phyloP scores from a whole-genome alignment of 1,284 basidiomycete genomes.

The Trametes versicolor region DNA sequence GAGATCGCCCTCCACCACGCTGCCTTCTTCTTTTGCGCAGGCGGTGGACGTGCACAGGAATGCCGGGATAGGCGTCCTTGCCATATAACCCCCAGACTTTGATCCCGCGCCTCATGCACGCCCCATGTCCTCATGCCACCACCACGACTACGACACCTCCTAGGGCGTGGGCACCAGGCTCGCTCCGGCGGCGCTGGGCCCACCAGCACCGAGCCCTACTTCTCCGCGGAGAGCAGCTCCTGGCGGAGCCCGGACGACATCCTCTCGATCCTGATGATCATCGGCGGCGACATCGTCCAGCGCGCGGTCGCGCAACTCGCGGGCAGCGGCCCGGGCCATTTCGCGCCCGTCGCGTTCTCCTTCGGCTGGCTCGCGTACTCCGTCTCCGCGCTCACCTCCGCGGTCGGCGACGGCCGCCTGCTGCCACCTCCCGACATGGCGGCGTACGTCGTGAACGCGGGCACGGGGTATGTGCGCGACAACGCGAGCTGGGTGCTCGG shows the following conservation, averaged over 20 bases:
- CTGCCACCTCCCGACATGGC: conserved; percentile 44
- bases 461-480: conserved; percentile 40
- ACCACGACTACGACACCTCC: conserved; percentile 18
- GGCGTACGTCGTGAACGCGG: conserved; percentile 41
- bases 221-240: conserved; percentile 34
- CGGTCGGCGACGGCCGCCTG: conserved; percentile 44
- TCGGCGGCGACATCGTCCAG: conserved; percentile 49
- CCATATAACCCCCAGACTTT: not conserved
- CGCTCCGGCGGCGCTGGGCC: not conserved
- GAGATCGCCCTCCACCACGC: not conserved
- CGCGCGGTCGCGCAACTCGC: conserved; percentile 46
- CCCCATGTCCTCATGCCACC: conserved; percentile 21
- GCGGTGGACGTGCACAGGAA: not conserved
- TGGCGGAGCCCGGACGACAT: conserved; percentile 46
- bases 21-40: not conserved
- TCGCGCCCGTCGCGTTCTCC: conserved; percentile 49
- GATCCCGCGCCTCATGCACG: not conserved
- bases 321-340: conserved; percentile 33
- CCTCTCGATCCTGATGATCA: conserved; percentile 45
- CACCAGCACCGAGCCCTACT: conserved; percentile 23
- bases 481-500: conserved; percentile 46
- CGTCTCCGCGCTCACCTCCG: conserved; percentile 42
- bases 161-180: not conserved
- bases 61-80: not conserved
- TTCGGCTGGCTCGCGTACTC: conserved; percentile 51